Percentiles rank a stretch among this genome's conserved stretches.
These are phyloP conservation scores for Camellia oleifera DNA, from an alignment of 179 eudicot species.

Conservation along the genomic window DNA sequence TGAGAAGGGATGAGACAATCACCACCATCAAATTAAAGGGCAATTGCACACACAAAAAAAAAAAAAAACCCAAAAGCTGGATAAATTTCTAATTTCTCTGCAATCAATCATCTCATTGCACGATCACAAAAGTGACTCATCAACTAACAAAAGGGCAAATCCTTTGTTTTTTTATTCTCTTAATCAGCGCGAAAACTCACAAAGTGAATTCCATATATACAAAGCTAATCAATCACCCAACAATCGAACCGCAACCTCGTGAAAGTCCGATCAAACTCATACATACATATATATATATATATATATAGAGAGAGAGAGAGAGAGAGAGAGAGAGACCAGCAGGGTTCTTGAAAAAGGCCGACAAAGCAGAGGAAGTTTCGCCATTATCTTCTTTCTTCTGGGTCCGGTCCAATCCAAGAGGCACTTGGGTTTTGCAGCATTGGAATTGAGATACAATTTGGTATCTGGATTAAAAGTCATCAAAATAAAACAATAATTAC, in stretches of 20 bases:
- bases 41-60: not conserved
- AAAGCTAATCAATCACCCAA: too few species aligned
- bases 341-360: not conserved
- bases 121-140: not conserved
- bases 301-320: not conserved
- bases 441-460: too few species aligned
- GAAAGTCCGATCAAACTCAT: not conserved
- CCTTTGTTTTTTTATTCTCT: not conserved
- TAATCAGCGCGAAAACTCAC: not conserved
- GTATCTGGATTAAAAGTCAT: too few species aligned
- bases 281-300: not conserved
- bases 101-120: not conserved
- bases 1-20: not conserved
- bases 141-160: not conserved
- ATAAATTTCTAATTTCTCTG: not conserved
- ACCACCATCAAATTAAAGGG: not conserved
- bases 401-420: not conserved
- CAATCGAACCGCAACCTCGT: not conserved
- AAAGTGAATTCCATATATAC: not conserved
- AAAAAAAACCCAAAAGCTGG: not conserved
- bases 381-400: not conserved
- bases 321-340: not conserved
- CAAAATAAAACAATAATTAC: too few species aligned
- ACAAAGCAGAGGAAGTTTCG: not conserved
- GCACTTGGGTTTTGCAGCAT: not conserved